Conservation (phyloP, 2,329 filamentous ascomycete genomes). For the Colletotrichum sp. region DNA sequence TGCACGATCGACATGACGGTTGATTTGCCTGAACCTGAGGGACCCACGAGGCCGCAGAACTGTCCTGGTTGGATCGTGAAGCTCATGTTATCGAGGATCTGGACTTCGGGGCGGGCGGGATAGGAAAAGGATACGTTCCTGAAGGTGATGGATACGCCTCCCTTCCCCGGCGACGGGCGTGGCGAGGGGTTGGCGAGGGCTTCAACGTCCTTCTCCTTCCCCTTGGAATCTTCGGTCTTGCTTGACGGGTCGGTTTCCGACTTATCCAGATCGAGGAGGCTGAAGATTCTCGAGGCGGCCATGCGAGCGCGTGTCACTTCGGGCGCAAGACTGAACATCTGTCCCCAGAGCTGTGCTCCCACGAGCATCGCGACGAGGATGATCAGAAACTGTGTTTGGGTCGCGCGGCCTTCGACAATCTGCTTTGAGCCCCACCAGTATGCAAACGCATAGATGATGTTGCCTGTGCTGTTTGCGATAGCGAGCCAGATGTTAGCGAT, state of each 20-base stretch:
- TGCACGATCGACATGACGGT: constrained; percentile 65
- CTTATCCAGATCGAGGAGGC: constrained; percentile 48
- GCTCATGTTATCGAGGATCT: constrained; percentile 61
- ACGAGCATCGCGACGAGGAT: constrained; percentile 75
- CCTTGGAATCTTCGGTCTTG: constrained; percentile 20
- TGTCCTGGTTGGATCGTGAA: constrained; percentile 63
- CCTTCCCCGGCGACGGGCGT: constrained; percentile 25
- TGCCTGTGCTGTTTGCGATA: constrained; percentile 64
- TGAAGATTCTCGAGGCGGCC: constrained; percentile 64
- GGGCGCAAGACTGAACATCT: constrained; percentile 77
- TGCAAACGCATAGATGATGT: constrained; percentile 74
- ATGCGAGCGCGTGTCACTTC: constrained; percentile 72
- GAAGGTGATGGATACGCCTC: constrained; percentile 57
- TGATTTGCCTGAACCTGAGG: constrained; percentile 71
- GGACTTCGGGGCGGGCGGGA: constrained; percentile 62
- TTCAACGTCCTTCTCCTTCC: constrained; percentile 42
- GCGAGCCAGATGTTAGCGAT: constrained; percentile 66
- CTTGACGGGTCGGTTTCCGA: constrained; percentile 22
- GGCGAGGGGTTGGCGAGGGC: constrained; percentile 33
- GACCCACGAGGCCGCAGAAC: constrained; percentile 69
- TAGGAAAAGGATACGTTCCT: constrained; percentile 69
- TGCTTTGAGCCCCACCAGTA: constrained; percentile 82
- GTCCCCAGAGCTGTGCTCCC: constrained; percentile 74
- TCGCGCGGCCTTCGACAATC: constrained; percentile 69
- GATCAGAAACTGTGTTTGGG: constrained; percentile 74